Conservation (phyloP, 352 stramenopile genomes). For the Pilasporangium apinafurcum region DNA sequence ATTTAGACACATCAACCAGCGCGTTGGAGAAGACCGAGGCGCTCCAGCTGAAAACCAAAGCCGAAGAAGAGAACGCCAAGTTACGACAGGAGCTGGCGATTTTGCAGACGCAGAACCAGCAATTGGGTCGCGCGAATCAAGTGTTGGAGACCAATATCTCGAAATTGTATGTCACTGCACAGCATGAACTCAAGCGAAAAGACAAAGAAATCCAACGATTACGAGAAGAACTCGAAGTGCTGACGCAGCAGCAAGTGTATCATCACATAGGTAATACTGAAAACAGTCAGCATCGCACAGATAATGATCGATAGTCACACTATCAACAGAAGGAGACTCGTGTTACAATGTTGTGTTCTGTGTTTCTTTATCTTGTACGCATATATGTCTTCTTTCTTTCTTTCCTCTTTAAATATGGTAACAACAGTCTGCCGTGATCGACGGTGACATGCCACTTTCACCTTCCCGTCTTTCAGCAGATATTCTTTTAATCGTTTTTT, state of each 20-base stretch:
- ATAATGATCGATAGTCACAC: background rate
- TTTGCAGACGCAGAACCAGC: constrained; percentile 56
- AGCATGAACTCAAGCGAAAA: constrained; percentile 73
- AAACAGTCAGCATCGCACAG: background rate
- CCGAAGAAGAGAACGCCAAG: constrained; percentile 43
- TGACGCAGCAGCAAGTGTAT: background rate
- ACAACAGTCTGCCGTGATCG: no score
- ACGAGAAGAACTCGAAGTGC: constrained; percentile 31
- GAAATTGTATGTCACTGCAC: constrained; percentile 61
- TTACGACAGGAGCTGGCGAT: constrained; percentile 48
- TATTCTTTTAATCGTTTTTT: no score
- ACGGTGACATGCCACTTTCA: no score
- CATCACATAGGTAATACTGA: no score
- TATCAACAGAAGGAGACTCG: no score
- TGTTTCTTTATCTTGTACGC: no score
- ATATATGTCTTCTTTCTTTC: no score
- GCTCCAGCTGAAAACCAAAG: constrained; percentile 39
- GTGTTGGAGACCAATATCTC: constrained; percentile 72
- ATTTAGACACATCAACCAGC: constrained; percentile 74
- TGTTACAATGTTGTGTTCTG: no score
- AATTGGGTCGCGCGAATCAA: constrained; percentile 48
- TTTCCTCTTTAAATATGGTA: no score
- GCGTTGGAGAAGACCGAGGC: constrained; percentile 62
- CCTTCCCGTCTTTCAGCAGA: no score
- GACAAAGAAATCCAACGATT: constrained; percentile 71